phyloP scores from a whole-genome alignment of 306 rosid species.

The Prosopis cineraria region DNA sequence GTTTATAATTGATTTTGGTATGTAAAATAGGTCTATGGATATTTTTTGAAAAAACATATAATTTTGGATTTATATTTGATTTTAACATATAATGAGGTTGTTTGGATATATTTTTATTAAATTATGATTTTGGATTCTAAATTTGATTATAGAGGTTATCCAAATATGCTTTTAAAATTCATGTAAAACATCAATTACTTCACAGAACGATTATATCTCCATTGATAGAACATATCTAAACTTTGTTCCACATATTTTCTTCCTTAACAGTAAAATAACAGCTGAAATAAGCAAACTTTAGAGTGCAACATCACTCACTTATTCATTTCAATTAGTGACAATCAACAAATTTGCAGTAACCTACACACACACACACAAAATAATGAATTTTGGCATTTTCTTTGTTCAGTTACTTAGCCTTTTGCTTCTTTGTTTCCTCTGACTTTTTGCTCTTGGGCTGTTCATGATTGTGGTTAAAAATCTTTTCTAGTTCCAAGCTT shows the following conservation, averaged over 20 bases:
- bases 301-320: neutral
- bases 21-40: too few relatives aligned
- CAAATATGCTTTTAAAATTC: too few relatives aligned
- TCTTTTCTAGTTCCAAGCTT: constrained; percentile 35
- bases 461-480: constrained; percentile 11
- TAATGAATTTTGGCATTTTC: neutral
- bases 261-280: neutral
- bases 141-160: too few relatives aligned
- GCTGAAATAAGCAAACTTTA: neutral
- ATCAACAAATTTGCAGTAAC: neutral
- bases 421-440: constrained; percentile 27
- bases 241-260: neutral
- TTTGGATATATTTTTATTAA: too few relatives aligned
- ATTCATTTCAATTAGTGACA: neutral
- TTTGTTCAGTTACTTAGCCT: neutral
- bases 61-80: too few relatives aligned
- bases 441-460: neutral
- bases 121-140: too few relatives aligned
- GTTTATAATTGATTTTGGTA: too few relatives aligned
- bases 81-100: too few relatives aligned
- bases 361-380: neutral
- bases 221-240: neutral
- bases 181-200: neutral
- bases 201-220: neutral
- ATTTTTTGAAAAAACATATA: too few relatives aligned